Evolutionary conservation across 2,329 filamentous ascomycete species (phyloP).

Genomic region (Ceratocystis ficicola): DNA sequence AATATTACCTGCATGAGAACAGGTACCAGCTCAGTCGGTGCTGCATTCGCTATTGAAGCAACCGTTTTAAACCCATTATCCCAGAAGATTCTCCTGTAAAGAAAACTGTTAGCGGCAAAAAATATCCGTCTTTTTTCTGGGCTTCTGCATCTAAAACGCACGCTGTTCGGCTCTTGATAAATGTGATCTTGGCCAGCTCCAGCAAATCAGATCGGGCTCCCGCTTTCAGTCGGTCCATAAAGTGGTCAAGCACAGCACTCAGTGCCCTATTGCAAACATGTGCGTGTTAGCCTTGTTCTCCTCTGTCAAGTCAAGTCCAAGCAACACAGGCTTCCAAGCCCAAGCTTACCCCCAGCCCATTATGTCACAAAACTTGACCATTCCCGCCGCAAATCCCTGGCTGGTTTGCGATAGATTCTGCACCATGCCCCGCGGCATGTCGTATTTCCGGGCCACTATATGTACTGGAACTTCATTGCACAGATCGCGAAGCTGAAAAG

Average conservation of each 20-base stretch:
- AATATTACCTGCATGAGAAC: slow-evolving; percentile 54
- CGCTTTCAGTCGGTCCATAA: slow-evolving; percentile 59
- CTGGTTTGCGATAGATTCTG: slow-evolving; percentile 64
- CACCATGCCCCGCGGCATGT: slow-evolving; percentile 55
- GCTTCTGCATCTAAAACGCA: slow-evolving; percentile 27
- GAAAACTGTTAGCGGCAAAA: not conserved
- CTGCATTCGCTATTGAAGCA: slow-evolving; percentile 55
- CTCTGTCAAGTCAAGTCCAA: not conserved
- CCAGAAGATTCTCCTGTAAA: slow-evolving; percentile 51
- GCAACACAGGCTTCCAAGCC: slow-evolving; percentile 23
- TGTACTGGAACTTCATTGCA: slow-evolving; percentile 66
- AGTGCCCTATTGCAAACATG: slow-evolving; percentile 42
- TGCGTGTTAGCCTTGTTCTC: too few species aligned
- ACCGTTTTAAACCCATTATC: slow-evolving; percentile 63
- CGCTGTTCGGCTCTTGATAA: slow-evolving; percentile 66
- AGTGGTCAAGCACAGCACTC: slow-evolving; percentile 60
- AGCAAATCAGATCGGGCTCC: slow-evolving; percentile 60
- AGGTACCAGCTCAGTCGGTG: slow-evolving; percentile 54
- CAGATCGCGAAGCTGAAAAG: slow-evolving; percentile 64
- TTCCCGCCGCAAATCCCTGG: slow-evolving; percentile 65
- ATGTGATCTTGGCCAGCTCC: slow-evolving; percentile 58
- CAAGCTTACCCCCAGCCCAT: slow-evolving; percentile 56
- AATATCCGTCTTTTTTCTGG: not conserved
- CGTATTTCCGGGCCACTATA: slow-evolving; percentile 56
- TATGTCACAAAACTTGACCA: slow-evolving; percentile 65